Conservation (phyloP, 2,329 filamentous ascomycete genomes). For the Juglanconis oblonga region DNA sequence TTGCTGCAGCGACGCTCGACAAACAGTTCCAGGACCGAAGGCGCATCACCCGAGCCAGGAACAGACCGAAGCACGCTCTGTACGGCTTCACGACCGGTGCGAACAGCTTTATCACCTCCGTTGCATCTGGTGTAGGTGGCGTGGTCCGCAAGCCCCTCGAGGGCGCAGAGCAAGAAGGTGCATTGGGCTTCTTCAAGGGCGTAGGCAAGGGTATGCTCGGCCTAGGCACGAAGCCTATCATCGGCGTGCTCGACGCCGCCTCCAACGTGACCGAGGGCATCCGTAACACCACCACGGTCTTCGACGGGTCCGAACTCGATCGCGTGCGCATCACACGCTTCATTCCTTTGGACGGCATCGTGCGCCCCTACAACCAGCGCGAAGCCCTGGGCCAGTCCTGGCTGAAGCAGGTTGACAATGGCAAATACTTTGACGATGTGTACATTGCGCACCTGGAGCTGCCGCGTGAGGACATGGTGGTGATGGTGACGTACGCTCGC, state of each 20-base stretch:
- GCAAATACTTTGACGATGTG: slow-evolving; percentile 94
- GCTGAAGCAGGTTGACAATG: slow-evolving; percentile 97
- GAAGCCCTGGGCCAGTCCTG: slow-evolving; percentile 97
- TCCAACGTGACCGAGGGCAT: slow-evolving; percentile 97
- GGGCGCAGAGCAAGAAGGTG: slow-evolving; percentile 92
- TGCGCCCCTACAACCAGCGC: slow-evolving; percentile 89
- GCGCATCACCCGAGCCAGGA: slow-evolving; percentile 87
- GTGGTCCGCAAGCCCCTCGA: slow-evolving; percentile 91
- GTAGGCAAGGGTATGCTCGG: slow-evolving; percentile 93
- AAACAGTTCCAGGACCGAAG: slow-evolving; percentile 98
- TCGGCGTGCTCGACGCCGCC: slow-evolving; percentile 93
- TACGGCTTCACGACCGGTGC: slow-evolving; percentile 95
- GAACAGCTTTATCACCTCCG: slow-evolving; percentile 87
- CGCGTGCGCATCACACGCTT: slow-evolving; percentile 91
- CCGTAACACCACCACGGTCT: slow-evolving; percentile 97
- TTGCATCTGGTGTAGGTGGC: slow-evolving; percentile 91
- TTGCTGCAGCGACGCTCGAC: slow-evolving; percentile 92
- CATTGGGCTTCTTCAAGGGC: slow-evolving; percentile 93
- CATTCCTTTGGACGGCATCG: slow-evolving; percentile 87
- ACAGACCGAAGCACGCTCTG: slow-evolving; percentile 92
- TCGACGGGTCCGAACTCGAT: slow-evolving; percentile 91
- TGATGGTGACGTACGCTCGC: slow-evolving; percentile 82
- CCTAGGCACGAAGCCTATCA: slow-evolving; percentile 93
- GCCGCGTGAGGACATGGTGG: slow-evolving; percentile 80
- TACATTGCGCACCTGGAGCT: slow-evolving; percentile 97